Percentiles rank a stretch among this genome's conserved stretches.
Evolutionary conservation across 2,329 filamentous ascomycete genomes (phyloP).

Genomic region (Raffaelea albimanens): DNA sequence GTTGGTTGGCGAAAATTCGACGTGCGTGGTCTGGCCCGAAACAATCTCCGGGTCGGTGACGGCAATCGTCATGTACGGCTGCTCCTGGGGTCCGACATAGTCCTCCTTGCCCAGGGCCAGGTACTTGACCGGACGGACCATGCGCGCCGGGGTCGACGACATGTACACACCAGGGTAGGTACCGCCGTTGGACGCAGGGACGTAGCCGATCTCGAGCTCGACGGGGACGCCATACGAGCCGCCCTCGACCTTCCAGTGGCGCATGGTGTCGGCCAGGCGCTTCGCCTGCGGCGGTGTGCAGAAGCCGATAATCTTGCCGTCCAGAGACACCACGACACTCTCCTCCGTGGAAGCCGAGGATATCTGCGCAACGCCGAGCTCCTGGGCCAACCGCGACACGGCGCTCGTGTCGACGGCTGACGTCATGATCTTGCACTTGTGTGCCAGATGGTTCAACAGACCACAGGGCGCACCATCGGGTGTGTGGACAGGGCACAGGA

Average conservation of each 20-base stretch:
- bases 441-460: conserved; percentile 85
- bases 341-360: conserved; percentile 74
- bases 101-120: conserved; percentile 78
- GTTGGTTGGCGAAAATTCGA: conserved; percentile 89
- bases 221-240: conserved; percentile 70
- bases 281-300: conserved; percentile 77
- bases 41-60: conserved; percentile 80
- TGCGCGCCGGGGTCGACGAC: conserved; percentile 73
- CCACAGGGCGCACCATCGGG: conserved; percentile 94
- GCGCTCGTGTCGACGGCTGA: conserved; percentile 62
- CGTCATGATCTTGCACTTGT: conserved; percentile 88
- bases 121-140: conserved; percentile 90
- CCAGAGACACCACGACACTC: conserved; percentile 80
- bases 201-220: conserved; percentile 83
- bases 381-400: conserved; percentile 63
- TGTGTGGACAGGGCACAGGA: conserved; percentile 93
- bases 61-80: conserved; percentile 97
- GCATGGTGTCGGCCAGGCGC: conserved; percentile 73
- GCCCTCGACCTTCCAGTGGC: conserved; percentile 94
- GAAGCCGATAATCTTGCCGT: conserved; percentile 84
- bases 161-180: conserved; percentile 95
- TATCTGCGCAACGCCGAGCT: conserved; percentile 67
- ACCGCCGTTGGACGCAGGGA: conserved; percentile 81
- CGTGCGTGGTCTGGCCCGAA: conserved; percentile 84
- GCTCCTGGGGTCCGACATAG: conserved; percentile 85